Base-by-base conservation (phyloP, 345 rosid genomes). In the Zanthoxylum bungeanum region DNA sequence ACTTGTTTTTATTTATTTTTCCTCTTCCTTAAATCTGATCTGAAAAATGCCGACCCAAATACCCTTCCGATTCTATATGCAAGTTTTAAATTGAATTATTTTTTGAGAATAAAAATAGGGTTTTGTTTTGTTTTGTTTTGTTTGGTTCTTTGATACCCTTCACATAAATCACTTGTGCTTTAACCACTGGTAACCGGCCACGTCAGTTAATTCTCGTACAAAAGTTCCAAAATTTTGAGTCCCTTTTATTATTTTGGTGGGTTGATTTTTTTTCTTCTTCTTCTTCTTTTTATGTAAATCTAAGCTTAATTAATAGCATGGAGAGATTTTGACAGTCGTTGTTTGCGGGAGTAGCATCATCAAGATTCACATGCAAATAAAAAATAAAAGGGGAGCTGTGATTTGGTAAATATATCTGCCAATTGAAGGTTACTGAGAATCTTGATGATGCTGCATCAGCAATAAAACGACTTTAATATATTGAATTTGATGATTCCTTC, bases 371-470 rank as follows among this genome's bases (percentile, higher is more conserved):
- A 93, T 81, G 79, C 68, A 77, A 80, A 78, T 77, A 76, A 71
- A 51, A 66, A 69, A 75, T 40, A 74, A n/a, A n/a, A n/a, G n/a
- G n/a, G n/a, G n/a, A n/a, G n/a, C n/a, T n/a, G 72, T 34, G 75
- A 72, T 60, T 24, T 9, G 31, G 47, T 64, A 36, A n/a, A n/a
- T n/a, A n/a, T n/a, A n/a, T 42, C 39, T 57, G 60, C 77, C 51
- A 60, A 60, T 69, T 64, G 65, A 77, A n/a, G n/a, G n/a, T n/a
- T n/a, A n/a, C n/a, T 93, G 98, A 88, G 98, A 93, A 93, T 93
- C 98, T 88, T 93, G 98, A 93, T 93, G 98, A 93, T 93, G 98
- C 93, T 93, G 98, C 98, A 91, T 89, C 97, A 70, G 91, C 93
- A 89, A 89, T 81, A n/a, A 78, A 66, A 89, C 80, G 88, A 71